phyloP scores from a whole-genome alignment of 1,284 basidiomycete genomes.

The Cryptococcus sp. region DNA sequence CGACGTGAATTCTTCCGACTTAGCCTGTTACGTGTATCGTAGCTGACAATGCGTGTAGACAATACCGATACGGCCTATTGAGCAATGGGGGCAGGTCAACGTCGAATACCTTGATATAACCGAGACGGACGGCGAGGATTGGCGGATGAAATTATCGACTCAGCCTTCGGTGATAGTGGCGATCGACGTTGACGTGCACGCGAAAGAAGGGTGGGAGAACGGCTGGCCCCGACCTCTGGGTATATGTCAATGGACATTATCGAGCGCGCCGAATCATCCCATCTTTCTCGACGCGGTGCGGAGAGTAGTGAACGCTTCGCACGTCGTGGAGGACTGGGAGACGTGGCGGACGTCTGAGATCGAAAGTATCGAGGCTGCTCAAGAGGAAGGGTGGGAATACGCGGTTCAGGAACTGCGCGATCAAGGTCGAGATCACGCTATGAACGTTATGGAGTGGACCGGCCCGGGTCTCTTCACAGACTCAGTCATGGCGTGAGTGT shows the following conservation, averaged over 20 bases:
- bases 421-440: slow-evolving; percentile 24
- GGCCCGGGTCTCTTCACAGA: slow-evolving; percentile 50
- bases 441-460: slow-evolving; percentile 53
- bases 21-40: not conserved
- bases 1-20: slow-evolving; percentile 33
- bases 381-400: slow-evolving; percentile 14
- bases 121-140: slow-evolving; percentile 34
- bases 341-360: slow-evolving; percentile 21
- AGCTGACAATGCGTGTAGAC: slow-evolving; percentile 22
- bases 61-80: slow-evolving; percentile 37
- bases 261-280: slow-evolving; percentile 49
- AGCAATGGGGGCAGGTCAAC: slow-evolving; percentile 41
- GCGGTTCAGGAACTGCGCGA: slow-evolving; percentile 18
- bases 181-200: slow-evolving; percentile 53
- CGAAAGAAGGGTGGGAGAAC: slow-evolving; percentile 29
- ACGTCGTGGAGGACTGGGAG: slow-evolving; percentile 36
- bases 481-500: slow-evolving; percentile 43
- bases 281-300: slow-evolving; percentile 51
- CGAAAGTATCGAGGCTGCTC: slow-evolving; percentile 8
- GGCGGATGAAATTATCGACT: slow-evolving; percentile 23
- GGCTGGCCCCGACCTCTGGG: slow-evolving; percentile 47
- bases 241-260: slow-evolving; percentile 54
- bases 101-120: slow-evolving; percentile 35
- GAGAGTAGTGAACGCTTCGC: slow-evolving; percentile 47
- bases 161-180: slow-evolving; percentile 49